Conservation (phyloP, 2,329 filamentous ascomycete species). For the Westerdykella ornata region DNA sequence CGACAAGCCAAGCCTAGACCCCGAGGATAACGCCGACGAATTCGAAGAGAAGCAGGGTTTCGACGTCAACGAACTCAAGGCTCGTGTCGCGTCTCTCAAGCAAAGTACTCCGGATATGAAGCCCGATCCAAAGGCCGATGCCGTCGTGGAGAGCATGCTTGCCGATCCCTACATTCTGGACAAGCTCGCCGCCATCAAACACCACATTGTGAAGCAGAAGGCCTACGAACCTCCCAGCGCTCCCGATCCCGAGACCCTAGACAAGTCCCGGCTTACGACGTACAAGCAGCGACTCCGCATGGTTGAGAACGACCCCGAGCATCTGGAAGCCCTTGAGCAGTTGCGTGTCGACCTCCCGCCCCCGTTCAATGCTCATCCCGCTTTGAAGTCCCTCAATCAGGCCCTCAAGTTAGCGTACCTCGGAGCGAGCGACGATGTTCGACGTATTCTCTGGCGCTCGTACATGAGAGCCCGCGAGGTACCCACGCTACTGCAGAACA, state of each 20-base stretch:
- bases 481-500: conserved; percentile 27
- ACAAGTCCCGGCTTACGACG: conserved; percentile 17
- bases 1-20: conserved; percentile 12
- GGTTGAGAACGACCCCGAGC: conserved; percentile 24
- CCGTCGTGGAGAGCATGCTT: conserved; percentile 32
- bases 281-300: conserved; percentile 21
- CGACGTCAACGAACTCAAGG: conserved; percentile 16
- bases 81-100: conserved; percentile 2
- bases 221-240: conserved; percentile 15
- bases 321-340: conserved; percentile 21
- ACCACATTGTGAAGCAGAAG: conserved; percentile 16
- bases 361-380: conserved; percentile 29
- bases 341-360: conserved; percentile 25
- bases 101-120: conserved; percentile 13
- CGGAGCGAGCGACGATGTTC: conserved; percentile 32
- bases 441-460: conserved; percentile 32
- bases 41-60: conserved; percentile 13
- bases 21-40: conserved; percentile 2
- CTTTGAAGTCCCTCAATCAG: conserved; percentile 31
- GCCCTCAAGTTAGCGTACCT: conserved; percentile 32
- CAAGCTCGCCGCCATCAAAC: conserved; percentile 28
- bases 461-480: conserved; percentile 29
- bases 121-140: conserved; percentile 25
- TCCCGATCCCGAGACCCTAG: conserved; percentile 26
- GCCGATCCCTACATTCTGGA: conserved; percentile 29